These are phyloP conservation scores for Lactifluus rugatus DNA, from an alignment of 768 basidiomycete genomes.

Conservation along the genomic window DNA sequence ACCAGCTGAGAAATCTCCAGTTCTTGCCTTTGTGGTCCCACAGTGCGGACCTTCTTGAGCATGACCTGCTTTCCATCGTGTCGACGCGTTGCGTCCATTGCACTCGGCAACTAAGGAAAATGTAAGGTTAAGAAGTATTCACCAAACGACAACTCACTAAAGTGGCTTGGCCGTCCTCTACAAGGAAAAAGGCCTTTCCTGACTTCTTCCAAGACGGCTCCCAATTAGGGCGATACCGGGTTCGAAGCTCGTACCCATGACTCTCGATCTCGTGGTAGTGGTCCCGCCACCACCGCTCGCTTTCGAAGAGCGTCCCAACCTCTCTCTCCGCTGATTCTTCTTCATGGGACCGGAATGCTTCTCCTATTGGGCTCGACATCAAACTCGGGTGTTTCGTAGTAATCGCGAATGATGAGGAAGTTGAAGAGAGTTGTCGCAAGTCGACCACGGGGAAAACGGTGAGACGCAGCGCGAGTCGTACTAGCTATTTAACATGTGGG, in stretches of 20 bases:
- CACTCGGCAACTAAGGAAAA: not conserved
- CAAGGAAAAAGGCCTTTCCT: not conserved
- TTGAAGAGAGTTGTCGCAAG: not conserved
- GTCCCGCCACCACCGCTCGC: conserved; percentile 8
- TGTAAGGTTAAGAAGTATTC: not conserved
- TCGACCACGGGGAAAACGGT: not conserved
- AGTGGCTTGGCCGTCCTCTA: conserved; percentile 1
- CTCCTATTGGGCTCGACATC: not conserved
- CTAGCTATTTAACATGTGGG: not conserved
- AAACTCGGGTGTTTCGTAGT: not conserved
- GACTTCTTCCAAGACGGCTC: not conserved
- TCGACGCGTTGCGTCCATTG: conserved; percentile 14
- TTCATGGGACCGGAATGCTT: not conserved
- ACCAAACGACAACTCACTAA: not conserved
- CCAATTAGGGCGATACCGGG: conserved; percentile 1
- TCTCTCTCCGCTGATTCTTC: not conserved
- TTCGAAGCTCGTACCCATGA: conserved; percentile 6
- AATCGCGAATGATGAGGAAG: not conserved
- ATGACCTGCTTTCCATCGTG: conserved; percentile 16
- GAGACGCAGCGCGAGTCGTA: not conserved
- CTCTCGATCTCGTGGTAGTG: conserved; percentile 3
- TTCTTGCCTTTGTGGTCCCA: not conserved
- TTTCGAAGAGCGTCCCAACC: conserved; percentile 2
- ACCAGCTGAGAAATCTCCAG: not conserved
- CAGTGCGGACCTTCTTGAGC: conserved; percentile 13